Evolutionary conservation across 2,329 filamentous ascomycete genomes (phyloP).

Genomic region (Xylaria arbuscula): DNA sequence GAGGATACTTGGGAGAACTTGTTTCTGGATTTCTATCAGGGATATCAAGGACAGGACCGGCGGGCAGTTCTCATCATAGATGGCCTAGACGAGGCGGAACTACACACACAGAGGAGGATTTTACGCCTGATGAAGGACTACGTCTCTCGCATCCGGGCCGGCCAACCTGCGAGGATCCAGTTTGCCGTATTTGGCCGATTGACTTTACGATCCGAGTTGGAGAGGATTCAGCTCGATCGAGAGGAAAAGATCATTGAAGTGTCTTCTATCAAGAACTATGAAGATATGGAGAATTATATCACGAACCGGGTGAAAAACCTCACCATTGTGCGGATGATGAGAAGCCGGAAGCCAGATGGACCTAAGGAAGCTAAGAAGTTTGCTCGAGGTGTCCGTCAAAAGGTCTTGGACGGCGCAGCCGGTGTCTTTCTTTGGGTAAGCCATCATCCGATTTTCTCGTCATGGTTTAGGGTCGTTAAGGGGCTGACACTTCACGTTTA

Average conservation of each 20-base stretch:
- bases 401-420: conserved; percentile 23
- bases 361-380: conserved; percentile 21
- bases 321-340: conserved; percentile 21
- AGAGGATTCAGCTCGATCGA: conserved; percentile 20
- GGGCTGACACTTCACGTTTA: not conserved
- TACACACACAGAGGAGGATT: conserved; percentile 15
- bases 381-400: conserved; percentile 16
- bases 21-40: conserved; percentile 20
- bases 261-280: conserved; percentile 21
- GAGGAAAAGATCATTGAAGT: conserved; percentile 26
- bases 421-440: conserved; percentile 22
- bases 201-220: conserved; percentile 15
- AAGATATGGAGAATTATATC: conserved; percentile 25
- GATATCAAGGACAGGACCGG: conserved; percentile 3
- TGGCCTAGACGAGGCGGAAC: conserved; percentile 19
- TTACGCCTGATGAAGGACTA: conserved; percentile 26
- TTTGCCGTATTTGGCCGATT: conserved; percentile 21
- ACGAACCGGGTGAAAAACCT: conserved; percentile 18
- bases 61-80: conserved; percentile 18
- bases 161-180: conserved; percentile 21
- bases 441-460: not conserved
- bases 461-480: not conserved
- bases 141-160: conserved; percentile 14
- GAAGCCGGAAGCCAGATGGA: conserved; percentile 21
- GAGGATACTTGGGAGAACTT: conserved; percentile 24